Percentiles rank a stretch among this genome's conserved stretches.
These are phyloP conservation scores for Carallia brachiata DNA, from an alignment of 345 rosid genomes.

Conservation along the genomic window DNA sequence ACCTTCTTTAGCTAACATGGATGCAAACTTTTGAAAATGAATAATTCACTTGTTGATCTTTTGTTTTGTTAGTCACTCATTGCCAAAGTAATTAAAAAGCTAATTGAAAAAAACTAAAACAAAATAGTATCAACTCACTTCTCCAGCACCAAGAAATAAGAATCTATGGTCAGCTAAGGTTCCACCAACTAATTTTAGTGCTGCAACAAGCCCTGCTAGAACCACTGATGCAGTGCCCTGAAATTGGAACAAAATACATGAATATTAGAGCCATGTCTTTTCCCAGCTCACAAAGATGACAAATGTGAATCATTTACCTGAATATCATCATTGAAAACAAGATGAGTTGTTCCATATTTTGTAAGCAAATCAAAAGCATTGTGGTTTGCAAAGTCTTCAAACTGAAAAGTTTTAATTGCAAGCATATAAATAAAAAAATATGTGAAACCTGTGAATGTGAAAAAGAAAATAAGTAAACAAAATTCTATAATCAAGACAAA, in stretches of 20 bases:
- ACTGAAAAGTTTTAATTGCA: slow-evolving; percentile 43
- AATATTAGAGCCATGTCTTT: no score
- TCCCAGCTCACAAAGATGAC: not conserved
- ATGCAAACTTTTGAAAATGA: no score
- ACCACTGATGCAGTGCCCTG: slow-evolving; percentile 99
- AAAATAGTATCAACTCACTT: slow-evolving; percentile 40
- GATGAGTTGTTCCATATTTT: slow-evolving; percentile 87
- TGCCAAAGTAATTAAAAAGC: no score
- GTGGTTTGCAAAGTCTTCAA: slow-evolving; percentile 98
- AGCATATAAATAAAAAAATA: not conserved
- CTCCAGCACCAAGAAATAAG: slow-evolving; percentile 98
- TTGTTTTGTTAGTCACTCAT: not conserved
- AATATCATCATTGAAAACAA: slow-evolving; percentile 97
- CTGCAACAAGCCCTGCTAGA: slow-evolving; percentile 87
- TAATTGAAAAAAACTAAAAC: not conserved
- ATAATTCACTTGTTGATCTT: not conserved
- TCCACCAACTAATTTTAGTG: slow-evolving; percentile 74
- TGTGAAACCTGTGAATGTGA: not conserved
- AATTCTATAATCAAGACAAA: not conserved
- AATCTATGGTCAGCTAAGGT: slow-evolving; percentile 72
- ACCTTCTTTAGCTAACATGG: no score
- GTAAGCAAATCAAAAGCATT: slow-evolving; percentile 89
- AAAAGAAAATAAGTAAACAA: not conserved
- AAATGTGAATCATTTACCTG: slow-evolving; percentile 50
- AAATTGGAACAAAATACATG: not conserved